Conservation (phyloP, 768 basidiomycete genomes). For the Pulveroboletus sp. region DNA sequence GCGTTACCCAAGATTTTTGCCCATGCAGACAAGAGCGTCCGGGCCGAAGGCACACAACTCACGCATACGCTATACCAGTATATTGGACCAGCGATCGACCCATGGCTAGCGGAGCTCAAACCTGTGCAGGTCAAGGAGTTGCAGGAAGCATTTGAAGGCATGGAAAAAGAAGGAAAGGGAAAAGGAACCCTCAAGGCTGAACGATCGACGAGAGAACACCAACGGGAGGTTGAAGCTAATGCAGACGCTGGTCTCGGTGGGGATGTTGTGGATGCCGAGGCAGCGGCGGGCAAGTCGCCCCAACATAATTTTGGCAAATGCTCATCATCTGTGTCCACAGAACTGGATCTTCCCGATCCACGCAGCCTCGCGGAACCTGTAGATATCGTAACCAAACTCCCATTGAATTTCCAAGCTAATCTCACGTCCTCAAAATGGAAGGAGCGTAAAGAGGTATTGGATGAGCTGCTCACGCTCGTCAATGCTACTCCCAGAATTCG, state of each 20-base stretch:
- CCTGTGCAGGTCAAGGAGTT: conserved; percentile 96
- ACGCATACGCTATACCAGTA: conserved; percentile 79
- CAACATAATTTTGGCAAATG: background rate
- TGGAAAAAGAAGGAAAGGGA: conserved; percentile 85
- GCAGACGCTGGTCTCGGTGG: conserved; percentile 34
- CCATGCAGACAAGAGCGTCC: conserved; percentile 93
- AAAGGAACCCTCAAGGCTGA: conserved; percentile 80
- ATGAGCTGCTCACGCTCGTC: conserved; percentile 73
- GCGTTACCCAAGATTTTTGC: conserved; percentile 89
- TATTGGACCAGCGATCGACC: conserved; percentile 80
- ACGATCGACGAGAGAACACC: conserved; percentile 72
- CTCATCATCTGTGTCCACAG: conserved; percentile 31
- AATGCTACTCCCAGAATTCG: conserved; percentile 71
- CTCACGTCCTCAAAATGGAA: conserved; percentile 97
- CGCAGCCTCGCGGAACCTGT: conserved; percentile 78
- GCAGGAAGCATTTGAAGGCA: conserved; percentile 80
- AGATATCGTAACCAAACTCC: conserved; percentile 73
- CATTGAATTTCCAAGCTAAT: conserved; percentile 66
- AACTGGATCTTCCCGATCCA: conserved; percentile 65
- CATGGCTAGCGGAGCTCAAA: conserved; percentile 87
- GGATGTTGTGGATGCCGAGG: conserved; percentile 43
- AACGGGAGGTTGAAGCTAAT: conserved; percentile 62
- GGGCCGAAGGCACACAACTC: conserved; percentile 84
- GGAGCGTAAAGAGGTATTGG: conserved; percentile 89
- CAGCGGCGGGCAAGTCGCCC: conserved; percentile 45